Evolutionary conservation across 2,329 filamentous ascomycete species (phyloP).

Genomic region (Stagonosporopsis cucurbitacearum): DNA sequence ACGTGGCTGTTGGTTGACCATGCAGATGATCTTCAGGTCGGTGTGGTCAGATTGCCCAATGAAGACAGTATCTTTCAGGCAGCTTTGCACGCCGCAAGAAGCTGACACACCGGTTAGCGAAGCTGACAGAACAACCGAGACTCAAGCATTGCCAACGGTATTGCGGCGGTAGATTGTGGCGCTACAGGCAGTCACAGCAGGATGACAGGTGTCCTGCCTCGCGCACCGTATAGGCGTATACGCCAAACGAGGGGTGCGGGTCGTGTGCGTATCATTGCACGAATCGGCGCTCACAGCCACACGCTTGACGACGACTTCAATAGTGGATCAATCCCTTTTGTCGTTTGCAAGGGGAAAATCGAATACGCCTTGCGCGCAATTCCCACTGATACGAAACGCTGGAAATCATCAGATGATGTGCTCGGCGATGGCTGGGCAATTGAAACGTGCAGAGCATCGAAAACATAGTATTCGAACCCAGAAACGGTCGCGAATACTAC

Average conservation of each 20-base stretch:
- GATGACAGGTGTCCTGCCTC: conserved; percentile 13
- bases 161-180: neutral
- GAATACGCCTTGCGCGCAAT: conserved; percentile 14
- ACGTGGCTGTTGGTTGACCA: conserved; percentile 28
- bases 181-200: conserved; percentile 3
- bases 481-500: neutral
- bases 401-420: neutral
- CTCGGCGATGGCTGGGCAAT: neutral
- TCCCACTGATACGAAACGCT: conserved; percentile 1
- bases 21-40: conserved; percentile 14
- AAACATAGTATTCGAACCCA: neutral
- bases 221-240: conserved; percentile 21
- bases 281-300: conserved; percentile 38
- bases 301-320: conserved; percentile 35
- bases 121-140: conserved; percentile 34
- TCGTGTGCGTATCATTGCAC: conserved; percentile 33
- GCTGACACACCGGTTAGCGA: conserved; percentile 28
- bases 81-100: conserved; percentile 12
- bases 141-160: conserved; percentile 9
- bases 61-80: conserved; percentile 13
- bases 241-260: conserved; percentile 27
- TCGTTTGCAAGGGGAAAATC: conserved; percentile 12
- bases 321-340: conserved; percentile 14
- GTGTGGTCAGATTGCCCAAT: conserved; percentile 21
- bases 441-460: conserved; percentile 11